These are phyloP conservation scores for Thalassiosira mediterranea DNA, from an alignment of 352 stramenopile genomes.

Conservation along the genomic window DNA sequence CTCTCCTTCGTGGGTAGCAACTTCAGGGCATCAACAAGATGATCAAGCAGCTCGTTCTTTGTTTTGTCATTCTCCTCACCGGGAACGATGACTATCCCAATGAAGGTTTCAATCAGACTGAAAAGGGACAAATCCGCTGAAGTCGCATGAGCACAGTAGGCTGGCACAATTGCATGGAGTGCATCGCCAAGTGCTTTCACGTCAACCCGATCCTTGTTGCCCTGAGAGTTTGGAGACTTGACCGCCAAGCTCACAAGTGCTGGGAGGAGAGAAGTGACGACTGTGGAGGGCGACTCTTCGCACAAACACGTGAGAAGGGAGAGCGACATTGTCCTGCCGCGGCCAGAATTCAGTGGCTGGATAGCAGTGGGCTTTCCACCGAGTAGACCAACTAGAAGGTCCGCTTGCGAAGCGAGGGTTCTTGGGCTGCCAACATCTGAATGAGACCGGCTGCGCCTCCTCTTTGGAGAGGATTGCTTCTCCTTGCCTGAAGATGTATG, in stretches of 20 bases:
- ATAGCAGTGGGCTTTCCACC: slow-evolving; percentile 38
- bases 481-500: slow-evolving; percentile 9
- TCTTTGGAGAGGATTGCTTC: slow-evolving; percentile 25
- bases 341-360: slow-evolving; percentile 47
- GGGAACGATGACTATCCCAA: slow-evolving; percentile 40
- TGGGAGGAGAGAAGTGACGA: slow-evolving; percentile 65
- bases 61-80: slow-evolving; percentile 36
- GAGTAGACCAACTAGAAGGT: slow-evolving; percentile 55
- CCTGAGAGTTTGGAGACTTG: slow-evolving; percentile 2
- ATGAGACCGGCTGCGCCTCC: slow-evolving; percentile 47
- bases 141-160: slow-evolving; percentile 61
- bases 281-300: slow-evolving; percentile 58
- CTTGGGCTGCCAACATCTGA: slow-evolving; percentile 49
- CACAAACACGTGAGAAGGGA: slow-evolving; percentile 67
- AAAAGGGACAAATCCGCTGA: slow-evolving; percentile 55
- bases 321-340: slow-evolving; percentile 51
- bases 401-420: slow-evolving; percentile 38
- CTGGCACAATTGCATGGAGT: slow-evolving; percentile 59
- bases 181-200: slow-evolving; percentile 52
- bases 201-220: slow-evolving; percentile 16
- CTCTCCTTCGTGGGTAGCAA: slow-evolving; percentile 47
- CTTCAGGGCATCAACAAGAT: slow-evolving; percentile 61
- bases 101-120: slow-evolving; percentile 61
- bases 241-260: slow-evolving; percentile 56
- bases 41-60: slow-evolving; percentile 47